Evolutionary conservation across 2,329 filamentous ascomycete genomes (phyloP), one percentile per base, ranked within the genome.

Genomic region (Elsinoe batatas): DNA sequence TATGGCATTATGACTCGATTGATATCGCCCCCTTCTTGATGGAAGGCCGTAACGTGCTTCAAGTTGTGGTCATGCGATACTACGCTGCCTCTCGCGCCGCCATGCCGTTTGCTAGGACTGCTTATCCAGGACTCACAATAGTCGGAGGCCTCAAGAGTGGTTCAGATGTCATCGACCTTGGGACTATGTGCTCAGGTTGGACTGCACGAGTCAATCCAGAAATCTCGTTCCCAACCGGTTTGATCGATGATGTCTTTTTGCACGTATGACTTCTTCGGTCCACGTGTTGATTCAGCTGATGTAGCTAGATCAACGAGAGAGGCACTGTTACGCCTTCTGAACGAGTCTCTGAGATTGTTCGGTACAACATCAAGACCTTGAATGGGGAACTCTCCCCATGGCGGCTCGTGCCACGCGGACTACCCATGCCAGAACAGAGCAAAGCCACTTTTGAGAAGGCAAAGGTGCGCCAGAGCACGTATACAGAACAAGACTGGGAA

Each of bases 341-440:
- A 18, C 1, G 22, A 55, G 6, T 20, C 17, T 54, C 42, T 7
- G 12, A 49, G 18, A 2, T 1, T 1, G 56, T 64, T 1, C 38
- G 57, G 1, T 69, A 70, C 58, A 61, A 63, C 2, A 64, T 71
- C 44, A 65, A 59, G 26, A 70, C 68, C 0, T 30, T 67, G 20
- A 72, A 72, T 58, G 72, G 72, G 1, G 70, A 73, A 33, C 63
- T 73, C 4, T 51, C 68, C 0, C 71, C 71, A 0, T 74, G 72
- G 72, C 61, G 66, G 26, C 57, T 74, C 2, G 63, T 63, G 7
- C 67, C 69, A n/a, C 67, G 71, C 1, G 55, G 58, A 0, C 72
- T 73, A n/a, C 71, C 71, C 0, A 63, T 67, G 61, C 65, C 65
- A 0, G 66, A 68, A 35, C 58, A 65, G n/a, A 67, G 57, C 22